Base-by-base conservation (phyloP, 495 filamentous ascomycete species). In the Aspergillus affinis region DNA sequence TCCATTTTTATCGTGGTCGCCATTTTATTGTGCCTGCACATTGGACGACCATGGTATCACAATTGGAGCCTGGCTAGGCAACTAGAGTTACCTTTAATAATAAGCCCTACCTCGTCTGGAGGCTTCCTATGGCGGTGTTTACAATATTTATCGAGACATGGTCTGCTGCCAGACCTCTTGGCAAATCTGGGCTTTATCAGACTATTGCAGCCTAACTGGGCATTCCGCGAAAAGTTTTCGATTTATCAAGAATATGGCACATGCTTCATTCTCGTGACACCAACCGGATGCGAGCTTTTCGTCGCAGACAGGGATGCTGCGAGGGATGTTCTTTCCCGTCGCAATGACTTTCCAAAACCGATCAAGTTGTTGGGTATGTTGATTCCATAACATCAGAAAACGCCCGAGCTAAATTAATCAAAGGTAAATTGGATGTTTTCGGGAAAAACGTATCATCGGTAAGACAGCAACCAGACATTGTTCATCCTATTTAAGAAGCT, bases 371-470 rank as follows among this genome's bases (percentile, higher is more conserved):
- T 58, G 13, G 26, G 57, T 52, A 52, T 6, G 48, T 44, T 4
- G 26, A n/a, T 0, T 27, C 23, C 2, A n/a, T 21, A 23, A 4
- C 4, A 27, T 27, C 21, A 2, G n/a, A 3, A n/a, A 45, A 15
- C 2, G 26, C n/a, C n/a, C 30, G 2, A 36, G 26, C 20, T 51
- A 20, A 56, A n/a, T 26, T 4, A 23, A 7, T 23, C 4, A 3
- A 10, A 54, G 55, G 23, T 2, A 54, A 29, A 49, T 10, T 62
- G 21, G 55, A 58, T 8, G 17, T 26, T 10, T 62, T 58, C 30
- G 60, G 55, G 2, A 21, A 41, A 12, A 58, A 51, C 17, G 29
- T 62, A 19, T 55, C 60, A 0, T 51, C 55, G 44, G 60, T 62
- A 57, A 15, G 26, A 6, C 13, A 7, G 1, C 36, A 6, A 21